Conservation (phyloP, 257 asterid species). For the Eucommia ulmoides region DNA sequence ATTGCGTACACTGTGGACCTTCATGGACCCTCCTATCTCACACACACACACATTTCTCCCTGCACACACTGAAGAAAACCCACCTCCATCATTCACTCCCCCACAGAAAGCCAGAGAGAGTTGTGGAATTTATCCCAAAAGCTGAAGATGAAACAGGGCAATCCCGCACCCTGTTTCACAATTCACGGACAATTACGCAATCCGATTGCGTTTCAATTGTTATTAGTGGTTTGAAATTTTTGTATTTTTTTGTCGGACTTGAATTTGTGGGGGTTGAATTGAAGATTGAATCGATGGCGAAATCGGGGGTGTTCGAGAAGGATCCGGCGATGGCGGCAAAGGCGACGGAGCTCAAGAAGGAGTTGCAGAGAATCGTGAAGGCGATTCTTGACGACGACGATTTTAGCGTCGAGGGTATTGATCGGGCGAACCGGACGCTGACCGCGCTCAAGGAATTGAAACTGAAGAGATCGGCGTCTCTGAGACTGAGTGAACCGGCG, state of each 20-base stretch:
- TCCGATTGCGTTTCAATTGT: too few relatives aligned
- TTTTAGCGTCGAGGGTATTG: constrained; percentile 44
- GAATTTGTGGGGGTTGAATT: neutral
- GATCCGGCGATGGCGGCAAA: neutral
- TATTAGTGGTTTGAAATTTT: too few relatives aligned
- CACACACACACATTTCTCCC: too few relatives aligned
- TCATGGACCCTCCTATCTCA: too few relatives aligned
- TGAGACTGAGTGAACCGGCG: constrained; percentile 9
- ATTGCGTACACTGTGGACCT: constrained; percentile 20
- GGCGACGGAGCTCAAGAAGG: neutral
- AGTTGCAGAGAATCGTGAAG: constrained; percentile 7
- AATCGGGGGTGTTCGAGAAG: neutral
- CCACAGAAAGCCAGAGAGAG: too few relatives aligned
- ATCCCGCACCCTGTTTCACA: neutral
- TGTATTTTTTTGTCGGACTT: neutral
- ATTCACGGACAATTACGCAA: neutral
- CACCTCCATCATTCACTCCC: too few relatives aligned
- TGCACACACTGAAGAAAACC: too few relatives aligned
- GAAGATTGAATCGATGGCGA: neutral
- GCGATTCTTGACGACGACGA: constrained; percentile 55
- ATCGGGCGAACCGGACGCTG: constrained; percentile 45
- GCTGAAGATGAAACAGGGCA: neutral
- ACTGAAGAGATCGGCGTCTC: constrained; percentile 25
- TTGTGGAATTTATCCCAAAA: neutral
- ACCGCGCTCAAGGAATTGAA: constrained; percentile 48